A percentile compares a stretch with the other conserved stretches of the same genome.
These are phyloP conservation scores for Phaffomyces antillensis DNA, from an alignment of 805 yeast genomes.

Conservation along the genomic window DNA sequence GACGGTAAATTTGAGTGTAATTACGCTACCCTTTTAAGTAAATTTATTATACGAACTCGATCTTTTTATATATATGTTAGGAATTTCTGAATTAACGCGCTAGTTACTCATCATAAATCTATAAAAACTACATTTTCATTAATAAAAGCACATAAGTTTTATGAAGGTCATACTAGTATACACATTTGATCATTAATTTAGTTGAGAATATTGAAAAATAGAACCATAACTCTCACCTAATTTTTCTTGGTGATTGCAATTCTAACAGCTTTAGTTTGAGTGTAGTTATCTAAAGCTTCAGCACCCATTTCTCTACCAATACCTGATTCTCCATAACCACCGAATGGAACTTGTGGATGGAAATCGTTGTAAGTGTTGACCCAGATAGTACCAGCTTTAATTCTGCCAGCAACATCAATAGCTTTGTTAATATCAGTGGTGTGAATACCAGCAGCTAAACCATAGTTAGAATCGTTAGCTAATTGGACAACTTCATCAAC, in stretches of 20 bases:
- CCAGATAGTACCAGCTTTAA: conserved; percentile 89
- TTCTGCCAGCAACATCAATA: conserved; percentile 61
- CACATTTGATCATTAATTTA: not conserved
- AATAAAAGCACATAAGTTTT: not conserved
- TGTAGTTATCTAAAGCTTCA: conserved; percentile 79
- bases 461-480: conserved; percentile 81
- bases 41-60: too few relatives aligned
- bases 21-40: too few relatives aligned
- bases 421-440: conserved; percentile 71
- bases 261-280: conserved; percentile 81
- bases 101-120: too few relatives aligned
- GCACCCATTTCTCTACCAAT: conserved; percentile 90
- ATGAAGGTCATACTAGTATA: not conserved
- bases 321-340: conserved; percentile 89
- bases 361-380: conserved; percentile 85
- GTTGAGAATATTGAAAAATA: not conserved
- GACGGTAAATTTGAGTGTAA: too few relatives aligned
- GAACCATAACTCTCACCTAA: too few relatives aligned
- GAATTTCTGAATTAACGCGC: too few relatives aligned
- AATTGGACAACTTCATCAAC: conserved; percentile 71
- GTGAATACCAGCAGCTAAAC: conserved; percentile 89
- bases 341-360: conserved; percentile 85
- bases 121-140: too few relatives aligned
- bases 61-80: too few relatives aligned
- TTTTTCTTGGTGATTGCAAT: conserved; percentile 22